Conservation (phyloP, 75 land plant species). For the Isoetes taiwanensis region DNA sequence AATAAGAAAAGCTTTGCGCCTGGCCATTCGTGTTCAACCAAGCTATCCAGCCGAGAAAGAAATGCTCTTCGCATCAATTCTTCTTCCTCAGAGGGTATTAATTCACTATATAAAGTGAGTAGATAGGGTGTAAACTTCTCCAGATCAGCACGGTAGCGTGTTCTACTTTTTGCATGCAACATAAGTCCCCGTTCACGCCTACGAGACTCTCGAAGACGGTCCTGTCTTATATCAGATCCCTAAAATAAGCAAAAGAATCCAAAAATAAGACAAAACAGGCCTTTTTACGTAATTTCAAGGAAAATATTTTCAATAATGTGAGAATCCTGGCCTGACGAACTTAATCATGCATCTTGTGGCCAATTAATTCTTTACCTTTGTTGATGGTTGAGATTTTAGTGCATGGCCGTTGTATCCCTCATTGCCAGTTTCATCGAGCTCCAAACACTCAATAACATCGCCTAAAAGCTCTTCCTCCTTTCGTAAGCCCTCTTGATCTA, state of each 20-base stretch:
- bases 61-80: slow-evolving; percentile 50
- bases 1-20: slow-evolving; percentile 57
- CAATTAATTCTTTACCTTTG: neutral
- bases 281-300: neutral
- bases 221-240: slow-evolving; percentile 23
- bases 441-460: slow-evolving; percentile 8
- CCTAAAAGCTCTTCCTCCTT: slow-evolving; percentile 12
- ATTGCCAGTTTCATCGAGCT: slow-evolving; percentile 17
- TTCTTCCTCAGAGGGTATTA: slow-evolving; percentile 79
- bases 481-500: slow-evolving; percentile 11
- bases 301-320: neutral
- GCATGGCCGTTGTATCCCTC: neutral
- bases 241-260: neutral
- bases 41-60: slow-evolving; percentile 35
- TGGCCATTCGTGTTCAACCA: slow-evolving; percentile 67
- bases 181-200: slow-evolving; percentile 32
- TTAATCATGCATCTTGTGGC: neutral
- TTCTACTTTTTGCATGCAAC: slow-evolving; percentile 19
- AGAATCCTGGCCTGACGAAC: neutral
- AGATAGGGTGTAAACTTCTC: slow-evolving; percentile 35
- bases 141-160: slow-evolving; percentile 48
- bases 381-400: neutral
- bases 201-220: slow-evolving; percentile 12
- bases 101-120: slow-evolving; percentile 39
- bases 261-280: neutral